Conservation (phyloP, 768 basidiomycete genomes). For the Russula abietina region DNA sequence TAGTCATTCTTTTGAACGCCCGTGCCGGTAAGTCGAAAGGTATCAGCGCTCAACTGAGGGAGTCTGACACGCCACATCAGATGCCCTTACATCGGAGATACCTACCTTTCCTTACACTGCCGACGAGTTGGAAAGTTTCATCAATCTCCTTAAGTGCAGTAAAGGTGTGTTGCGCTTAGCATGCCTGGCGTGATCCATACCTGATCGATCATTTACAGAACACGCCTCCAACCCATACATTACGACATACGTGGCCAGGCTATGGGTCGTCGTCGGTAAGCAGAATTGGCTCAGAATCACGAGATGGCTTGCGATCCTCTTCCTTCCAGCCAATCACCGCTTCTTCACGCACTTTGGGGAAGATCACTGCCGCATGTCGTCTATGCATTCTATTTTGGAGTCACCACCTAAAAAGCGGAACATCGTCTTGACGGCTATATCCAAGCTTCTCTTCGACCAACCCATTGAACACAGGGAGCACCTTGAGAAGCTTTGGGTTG, state of each 20-base stretch:
- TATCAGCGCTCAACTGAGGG: background rate
- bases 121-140: background rate
- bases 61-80: constrained; percentile 1
- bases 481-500: constrained; percentile 7
- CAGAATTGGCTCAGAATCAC: background rate
- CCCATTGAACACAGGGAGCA: background rate
- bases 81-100: constrained; percentile 4
- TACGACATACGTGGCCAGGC: background rate
- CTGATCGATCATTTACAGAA: background rate
- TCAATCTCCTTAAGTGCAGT: constrained; percentile 1
- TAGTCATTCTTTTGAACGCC: background rate
- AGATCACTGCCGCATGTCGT: constrained; percentile 6
- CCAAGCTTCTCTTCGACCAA: constrained; percentile 6
- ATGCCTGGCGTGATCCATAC: too few species aligned
- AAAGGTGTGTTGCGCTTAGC: background rate
- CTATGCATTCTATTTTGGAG: background rate
- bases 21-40: constrained; percentile 2
- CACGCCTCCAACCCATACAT: background rate
- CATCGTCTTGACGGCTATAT: background rate
- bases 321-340: constrained; percentile 11
- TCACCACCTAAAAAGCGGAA: background rate
- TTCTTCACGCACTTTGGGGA: constrained; percentile 9
- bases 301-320: background rate
- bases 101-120: constrained; percentile 17
- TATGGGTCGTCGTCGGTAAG: constrained; percentile 15